Conservation (phyloP, 495 filamentous ascomycete genomes). For the Penicilliopsis zonata region DNA sequence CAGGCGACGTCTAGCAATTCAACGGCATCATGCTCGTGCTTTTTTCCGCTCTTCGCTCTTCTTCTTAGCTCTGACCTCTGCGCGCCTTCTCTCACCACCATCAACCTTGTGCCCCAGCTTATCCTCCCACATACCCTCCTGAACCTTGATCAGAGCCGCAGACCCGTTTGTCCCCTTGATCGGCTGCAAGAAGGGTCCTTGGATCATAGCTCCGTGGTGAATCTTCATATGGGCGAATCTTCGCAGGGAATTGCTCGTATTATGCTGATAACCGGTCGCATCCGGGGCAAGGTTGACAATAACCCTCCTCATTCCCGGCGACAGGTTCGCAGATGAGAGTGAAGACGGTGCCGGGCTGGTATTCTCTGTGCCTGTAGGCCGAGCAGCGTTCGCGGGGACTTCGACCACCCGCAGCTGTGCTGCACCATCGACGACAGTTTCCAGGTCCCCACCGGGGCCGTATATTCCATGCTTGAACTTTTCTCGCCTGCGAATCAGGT, state of each 20-base stretch:
- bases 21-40: conserved; percentile 11
- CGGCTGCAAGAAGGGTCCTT: conserved; percentile 55
- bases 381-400: conserved; percentile 22
- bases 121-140: conserved; percentile 85
- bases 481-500: conserved; percentile 78
- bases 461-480: conserved; percentile 62
- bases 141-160: conserved; percentile 50
- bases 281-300: conserved; percentile 64
- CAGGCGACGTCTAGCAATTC: neutral
- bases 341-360: conserved; percentile 1
- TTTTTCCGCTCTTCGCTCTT: conserved; percentile 35
- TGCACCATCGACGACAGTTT: conserved; percentile 57
- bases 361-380: conserved; percentile 1
- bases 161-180: conserved; percentile 48
- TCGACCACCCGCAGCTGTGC: conserved; percentile 61
- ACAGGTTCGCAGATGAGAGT: conserved; percentile 29
- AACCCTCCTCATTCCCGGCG: conserved; percentile 43
- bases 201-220: conserved; percentile 48
- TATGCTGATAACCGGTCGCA: conserved; percentile 28
- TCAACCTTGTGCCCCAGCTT: conserved; percentile 80
- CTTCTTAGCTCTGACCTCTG: conserved; percentile 67
- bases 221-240: conserved; percentile 55
- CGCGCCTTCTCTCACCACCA: conserved; percentile 84
- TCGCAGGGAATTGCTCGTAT: conserved; percentile 21
- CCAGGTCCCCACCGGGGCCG: conserved; percentile 68